Conservation (phyloP, 192 early-diverging fungal species). For the Entomortierella beljakovae region DNA sequence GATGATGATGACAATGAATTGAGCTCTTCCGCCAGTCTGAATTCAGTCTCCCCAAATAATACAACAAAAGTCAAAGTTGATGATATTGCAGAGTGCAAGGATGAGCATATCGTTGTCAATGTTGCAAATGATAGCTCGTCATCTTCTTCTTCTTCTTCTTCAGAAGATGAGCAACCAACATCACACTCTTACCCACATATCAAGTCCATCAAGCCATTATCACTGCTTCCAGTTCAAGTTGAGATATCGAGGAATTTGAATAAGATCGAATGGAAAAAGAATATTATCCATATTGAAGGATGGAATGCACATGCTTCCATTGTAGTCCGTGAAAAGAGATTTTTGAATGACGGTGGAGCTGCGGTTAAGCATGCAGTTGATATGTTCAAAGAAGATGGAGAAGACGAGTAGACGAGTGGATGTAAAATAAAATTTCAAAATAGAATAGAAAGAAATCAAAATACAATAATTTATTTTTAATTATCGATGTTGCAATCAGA, state of each 20-base stretch:
- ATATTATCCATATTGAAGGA: constrained; percentile 56
- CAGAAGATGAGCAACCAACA: not conserved
- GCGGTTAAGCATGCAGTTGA: constrained; percentile 66
- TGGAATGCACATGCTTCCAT: constrained; percentile 66
- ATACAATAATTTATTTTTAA: too few relatives aligned
- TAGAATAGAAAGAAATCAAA: too few relatives aligned
- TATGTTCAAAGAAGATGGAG: constrained; percentile 48
- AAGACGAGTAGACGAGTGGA: constrained; percentile 26
- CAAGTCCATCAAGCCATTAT: constrained; percentile 32
- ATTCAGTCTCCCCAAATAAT: not conserved
- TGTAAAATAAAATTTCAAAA: not conserved
- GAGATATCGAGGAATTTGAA: constrained; percentile 55
- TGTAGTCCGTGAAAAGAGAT: constrained; percentile 58
- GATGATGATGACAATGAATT: constrained; percentile 20
- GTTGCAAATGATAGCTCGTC: not conserved
- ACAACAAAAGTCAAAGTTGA: not conserved
- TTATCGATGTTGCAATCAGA: too few relatives aligned
- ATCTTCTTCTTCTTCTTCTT: not conserved
- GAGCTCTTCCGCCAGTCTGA: not conserved
- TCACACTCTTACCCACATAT: constrained; percentile 38
- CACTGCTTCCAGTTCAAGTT: constrained; percentile 35
- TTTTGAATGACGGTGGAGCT: constrained; percentile 44
- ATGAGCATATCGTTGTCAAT: constrained; percentile 10
- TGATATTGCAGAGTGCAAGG: not conserved
- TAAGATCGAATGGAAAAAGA: constrained; percentile 58